phyloP scores from a whole-genome alignment of 257 asterid species.

The Nicotiana tabacum region DNA sequence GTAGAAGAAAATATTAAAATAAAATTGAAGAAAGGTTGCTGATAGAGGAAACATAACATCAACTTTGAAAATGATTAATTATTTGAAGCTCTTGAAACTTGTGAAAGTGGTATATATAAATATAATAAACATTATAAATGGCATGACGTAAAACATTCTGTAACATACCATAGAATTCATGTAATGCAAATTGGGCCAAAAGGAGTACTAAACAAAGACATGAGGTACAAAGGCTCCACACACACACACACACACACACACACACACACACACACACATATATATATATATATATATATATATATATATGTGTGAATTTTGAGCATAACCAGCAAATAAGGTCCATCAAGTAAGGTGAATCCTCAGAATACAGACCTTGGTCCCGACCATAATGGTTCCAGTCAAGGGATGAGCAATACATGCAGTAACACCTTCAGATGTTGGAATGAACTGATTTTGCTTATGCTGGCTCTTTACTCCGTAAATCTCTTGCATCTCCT shows the following conservation, averaged over 20 bases:
- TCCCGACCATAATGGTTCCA: slow-evolving; percentile 83
- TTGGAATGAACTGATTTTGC: slow-evolving; percentile 45
- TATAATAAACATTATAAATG: not conserved
- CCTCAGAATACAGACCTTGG: slow-evolving; percentile 42
- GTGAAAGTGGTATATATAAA: not conserved
- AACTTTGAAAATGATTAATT: not conserved
- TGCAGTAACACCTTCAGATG: slow-evolving; percentile 67
- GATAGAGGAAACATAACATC: not conserved
- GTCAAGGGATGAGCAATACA: slow-evolving; percentile 72
- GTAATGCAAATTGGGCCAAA: not conserved
- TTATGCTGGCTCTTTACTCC: slow-evolving; percentile 27
- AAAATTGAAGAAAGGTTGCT: not conserved
- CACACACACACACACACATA: too few relatives aligned
- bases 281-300: too few relatives aligned
- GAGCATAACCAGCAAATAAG: not conserved
- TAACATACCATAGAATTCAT: not conserved
- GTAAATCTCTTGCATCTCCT: slow-evolving; percentile 33
- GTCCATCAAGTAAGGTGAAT: not conserved
- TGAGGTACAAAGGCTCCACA: not conserved
- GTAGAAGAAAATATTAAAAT: not conserved
- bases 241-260: too few relatives aligned
- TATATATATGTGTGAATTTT: too few relatives aligned
- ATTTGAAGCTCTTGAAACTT: not conserved
- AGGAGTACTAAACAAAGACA: not conserved
- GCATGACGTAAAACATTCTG: not conserved